Percentiles rank a stretch among this genome's conserved stretches.
Conservation (phyloP, 495 filamentous ascomycete genomes). For the Cercophora sp. region DNA sequence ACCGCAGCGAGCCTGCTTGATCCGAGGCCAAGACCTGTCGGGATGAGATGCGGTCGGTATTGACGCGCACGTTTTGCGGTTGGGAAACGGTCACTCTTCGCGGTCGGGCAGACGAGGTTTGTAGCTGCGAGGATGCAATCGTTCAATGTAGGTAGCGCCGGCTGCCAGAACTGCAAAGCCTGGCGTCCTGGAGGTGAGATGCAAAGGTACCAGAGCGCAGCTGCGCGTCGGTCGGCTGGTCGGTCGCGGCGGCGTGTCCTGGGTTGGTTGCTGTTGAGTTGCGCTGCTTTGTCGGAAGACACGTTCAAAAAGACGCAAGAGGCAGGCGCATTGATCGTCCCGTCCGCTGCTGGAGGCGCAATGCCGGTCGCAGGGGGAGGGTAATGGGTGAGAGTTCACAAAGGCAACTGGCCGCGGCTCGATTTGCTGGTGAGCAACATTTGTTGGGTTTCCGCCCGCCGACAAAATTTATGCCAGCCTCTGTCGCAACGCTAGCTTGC, state of each 20-base stretch:
- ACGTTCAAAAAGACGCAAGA: neutral
- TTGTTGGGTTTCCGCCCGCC: conserved; percentile 18
- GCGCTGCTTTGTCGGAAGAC: neutral
- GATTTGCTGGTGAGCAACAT: conserved; percentile 16
- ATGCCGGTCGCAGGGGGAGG: conserved; percentile 9
- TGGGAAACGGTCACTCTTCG: too few relatives aligned
- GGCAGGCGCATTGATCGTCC: neutral
- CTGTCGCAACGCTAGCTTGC: neutral
- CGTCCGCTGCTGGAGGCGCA: neutral
- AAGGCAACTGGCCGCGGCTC: too few relatives aligned
- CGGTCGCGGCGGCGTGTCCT: neutral
- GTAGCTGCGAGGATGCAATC: too few relatives aligned
- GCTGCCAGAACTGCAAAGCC: too few relatives aligned
- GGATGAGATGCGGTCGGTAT: neutral
- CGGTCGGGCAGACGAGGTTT: too few relatives aligned
- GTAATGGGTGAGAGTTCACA: too few relatives aligned
- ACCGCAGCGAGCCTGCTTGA: conserved; percentile 26
- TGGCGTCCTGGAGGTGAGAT: neutral
- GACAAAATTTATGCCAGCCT: conserved; percentile 27
- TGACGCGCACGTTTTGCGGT: neutral
- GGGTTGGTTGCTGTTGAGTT: neutral
- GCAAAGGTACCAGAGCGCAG: neutral
- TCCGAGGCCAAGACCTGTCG: conserved; percentile 10
- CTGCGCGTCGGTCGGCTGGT: neutral
- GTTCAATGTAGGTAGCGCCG: too few relatives aligned